Percentiles rank a stretch among this genome's conserved stretches.
Evolutionary conservation across 2,329 filamentous ascomycete species (phyloP).

Genomic region (Cladorrhinum sp.): DNA sequence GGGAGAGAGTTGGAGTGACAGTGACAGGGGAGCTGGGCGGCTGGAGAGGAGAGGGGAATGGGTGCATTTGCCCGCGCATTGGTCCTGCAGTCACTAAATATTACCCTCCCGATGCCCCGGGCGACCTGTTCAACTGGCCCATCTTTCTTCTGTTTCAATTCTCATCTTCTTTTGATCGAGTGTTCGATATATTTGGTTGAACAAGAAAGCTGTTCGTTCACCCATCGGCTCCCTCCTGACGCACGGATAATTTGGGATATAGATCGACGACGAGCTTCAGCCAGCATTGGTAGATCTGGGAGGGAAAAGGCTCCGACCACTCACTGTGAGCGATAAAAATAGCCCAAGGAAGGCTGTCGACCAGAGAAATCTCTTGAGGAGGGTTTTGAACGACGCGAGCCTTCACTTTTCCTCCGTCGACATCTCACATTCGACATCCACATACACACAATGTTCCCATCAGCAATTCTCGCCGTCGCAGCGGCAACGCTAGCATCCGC

Average conservation of each 20-base stretch:
- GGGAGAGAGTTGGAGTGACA: slow-evolving; percentile 20
- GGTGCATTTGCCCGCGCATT: slow-evolving; percentile 10
- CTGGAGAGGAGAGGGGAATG: slow-evolving; percentile 26
- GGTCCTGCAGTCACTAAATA: slow-evolving; percentile 22
- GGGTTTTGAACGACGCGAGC: neutral
- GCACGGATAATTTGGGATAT: slow-evolving; percentile 10
- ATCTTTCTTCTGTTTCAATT: slow-evolving; percentile 7
- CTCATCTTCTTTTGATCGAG: slow-evolving; percentile 3
- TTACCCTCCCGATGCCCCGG: slow-evolving; percentile 24
- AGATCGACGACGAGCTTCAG: slow-evolving; percentile 16
- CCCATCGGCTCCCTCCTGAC: neutral
- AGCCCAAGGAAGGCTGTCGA: neutral
- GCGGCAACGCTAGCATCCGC: slow-evolving; percentile 53
- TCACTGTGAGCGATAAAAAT: neutral
- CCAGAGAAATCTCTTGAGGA: neutral
- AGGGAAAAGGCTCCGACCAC: slow-evolving; percentile 10
- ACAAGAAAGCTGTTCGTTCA: neutral
- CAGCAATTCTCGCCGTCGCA: slow-evolving; percentile 43
- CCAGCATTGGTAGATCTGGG: slow-evolving; percentile 12
- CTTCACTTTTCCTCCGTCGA: neutral
- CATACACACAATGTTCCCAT: slow-evolving; percentile 42
- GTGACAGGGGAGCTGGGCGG: slow-evolving; percentile 25
- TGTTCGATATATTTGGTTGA: neutral
- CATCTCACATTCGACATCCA: slow-evolving; percentile 6
- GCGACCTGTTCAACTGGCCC: slow-evolving; percentile 4